phyloP scores from a whole-genome alignment of 345 rosid species.

The Trapa bicornis region DNA sequence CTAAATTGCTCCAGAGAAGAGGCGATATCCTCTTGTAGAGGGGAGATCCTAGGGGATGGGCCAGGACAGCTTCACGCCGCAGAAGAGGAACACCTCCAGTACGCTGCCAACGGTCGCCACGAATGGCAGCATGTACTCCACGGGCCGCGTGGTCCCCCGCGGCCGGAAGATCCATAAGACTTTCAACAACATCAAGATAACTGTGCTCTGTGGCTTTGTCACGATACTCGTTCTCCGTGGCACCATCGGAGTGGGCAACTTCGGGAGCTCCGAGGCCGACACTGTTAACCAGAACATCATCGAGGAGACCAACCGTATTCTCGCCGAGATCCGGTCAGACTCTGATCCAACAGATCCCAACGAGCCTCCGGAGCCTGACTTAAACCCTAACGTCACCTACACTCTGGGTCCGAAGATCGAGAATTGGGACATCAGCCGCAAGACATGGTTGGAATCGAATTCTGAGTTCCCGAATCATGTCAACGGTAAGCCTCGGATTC shows the following conservation, averaged over 20 bases:
- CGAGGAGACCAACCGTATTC: slow-evolving; percentile 76
- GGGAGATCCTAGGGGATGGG: slow-evolving; percentile 30
- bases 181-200: slow-evolving; percentile 83
- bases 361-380: slow-evolving; percentile 35
- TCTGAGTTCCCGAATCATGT: slow-evolving; percentile 56
- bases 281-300: slow-evolving; percentile 61
- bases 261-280: slow-evolving; percentile 63
- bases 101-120: slow-evolving; percentile 32
- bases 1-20: neutral
- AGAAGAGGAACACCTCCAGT: slow-evolving; percentile 47
- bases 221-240: slow-evolving; percentile 92
- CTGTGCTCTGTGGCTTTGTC: slow-evolving; percentile 83
- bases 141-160: slow-evolving; percentile 28
- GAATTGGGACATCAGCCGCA: slow-evolving; percentile 59
- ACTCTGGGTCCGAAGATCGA: slow-evolving; percentile 67
- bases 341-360: slow-evolving; percentile 53
- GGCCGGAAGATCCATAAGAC: slow-evolving; percentile 85
- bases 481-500: slow-evolving; percentile 51
- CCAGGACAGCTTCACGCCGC: slow-evolving; percentile 46
- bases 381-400: slow-evolving; percentile 52
- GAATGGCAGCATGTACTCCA: slow-evolving; percentile 27
- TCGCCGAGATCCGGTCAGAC: slow-evolving; percentile 85
- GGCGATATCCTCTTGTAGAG: neutral
- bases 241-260: slow-evolving; percentile 73
- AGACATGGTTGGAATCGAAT: slow-evolving; percentile 52